Base-by-base conservation (phyloP, 768 basidiomycete genomes). In the Phanerochaete sordida region DNA sequence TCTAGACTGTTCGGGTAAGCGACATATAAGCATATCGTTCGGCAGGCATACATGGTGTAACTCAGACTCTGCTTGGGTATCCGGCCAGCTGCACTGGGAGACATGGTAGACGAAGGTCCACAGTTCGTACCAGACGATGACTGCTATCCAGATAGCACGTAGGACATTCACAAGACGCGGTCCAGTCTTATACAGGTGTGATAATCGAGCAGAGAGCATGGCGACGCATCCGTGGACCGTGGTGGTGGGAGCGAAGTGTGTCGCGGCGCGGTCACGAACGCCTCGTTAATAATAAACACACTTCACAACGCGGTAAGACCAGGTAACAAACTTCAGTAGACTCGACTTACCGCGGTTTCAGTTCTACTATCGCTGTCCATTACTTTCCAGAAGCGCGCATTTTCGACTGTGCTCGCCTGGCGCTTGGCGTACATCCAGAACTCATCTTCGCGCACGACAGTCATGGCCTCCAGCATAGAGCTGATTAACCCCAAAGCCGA, bases 401-500 rank as follows among this genome's bases (percentile, higher is more conserved):
- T 26, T 37, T 28, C 33, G 9, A 43, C 16, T 54, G 35, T 54
- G 53, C 53, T 24, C 53, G 50, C 53, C 35, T 39, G 53, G 53
- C 47, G 47, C 23, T 26, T 35, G 31, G 53, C 37, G 26, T 11
- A 26, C 9, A 54, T 54, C 37, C 53, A 54, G 53, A 43, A 39
- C 50, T 46, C 49, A 53, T 31, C 30, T 46, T 49, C 30, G 49
- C 46, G 33, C 43, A 50, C 45, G 55, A 61, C 47, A 35, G 46
- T 48, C 61, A 71, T 71, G 70, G 65, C 70, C 50, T 88, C 88
- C 35, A 90, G 88, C 71, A 90, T 97, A 73, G 93, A 97, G 78
- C 89, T 95, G 68, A 92, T 98, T 75, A 98, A 98, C 70, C 95
- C 95, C 43, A 93, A 95, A 74, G 95, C 95, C 43, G 95, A 97